These are phyloP conservation scores for Lepidium sativum DNA, from an alignment of 345 rosid genomes.

Conservation along the genomic window DNA sequence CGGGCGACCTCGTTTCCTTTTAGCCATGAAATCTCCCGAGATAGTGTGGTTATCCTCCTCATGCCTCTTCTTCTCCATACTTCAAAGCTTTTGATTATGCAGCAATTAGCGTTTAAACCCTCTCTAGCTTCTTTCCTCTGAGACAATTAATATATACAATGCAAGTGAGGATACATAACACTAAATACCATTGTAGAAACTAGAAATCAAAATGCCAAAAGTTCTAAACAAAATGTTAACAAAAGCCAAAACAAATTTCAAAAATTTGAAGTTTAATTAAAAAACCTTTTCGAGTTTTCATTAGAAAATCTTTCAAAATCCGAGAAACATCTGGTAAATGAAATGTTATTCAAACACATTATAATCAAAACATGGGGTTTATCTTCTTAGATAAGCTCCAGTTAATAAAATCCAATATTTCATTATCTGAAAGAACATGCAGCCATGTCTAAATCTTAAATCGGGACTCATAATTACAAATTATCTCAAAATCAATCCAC, in stretches of 20 bases:
- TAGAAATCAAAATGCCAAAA: background rate
- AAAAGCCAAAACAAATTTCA: background rate
- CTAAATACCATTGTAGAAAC: background rate
- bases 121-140: background rate
- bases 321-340: background rate
- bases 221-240: background rate
- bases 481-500: background rate
- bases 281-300: background rate
- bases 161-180: background rate
- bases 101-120: background rate
- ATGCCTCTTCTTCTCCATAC: slow-evolving; percentile 34
- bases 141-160: background rate
- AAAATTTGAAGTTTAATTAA: background rate
- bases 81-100: background rate
- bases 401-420: background rate
- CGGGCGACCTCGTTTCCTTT: slow-evolving; percentile 86
- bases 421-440: slow-evolving; percentile 13
- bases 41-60: slow-evolving; percentile 38
- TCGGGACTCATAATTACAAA: slow-evolving; percentile 7
- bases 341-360: background rate
- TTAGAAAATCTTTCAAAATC: background rate
- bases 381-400: background rate
- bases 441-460: slow-evolving; percentile 15
- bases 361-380: background rate
- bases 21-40: slow-evolving; percentile 38